Percentiles rank a stretch among this genome's conserved stretches.
Conservation (phyloP, 1,139 yeast species). For the Ogataea hybrid region DNA sequence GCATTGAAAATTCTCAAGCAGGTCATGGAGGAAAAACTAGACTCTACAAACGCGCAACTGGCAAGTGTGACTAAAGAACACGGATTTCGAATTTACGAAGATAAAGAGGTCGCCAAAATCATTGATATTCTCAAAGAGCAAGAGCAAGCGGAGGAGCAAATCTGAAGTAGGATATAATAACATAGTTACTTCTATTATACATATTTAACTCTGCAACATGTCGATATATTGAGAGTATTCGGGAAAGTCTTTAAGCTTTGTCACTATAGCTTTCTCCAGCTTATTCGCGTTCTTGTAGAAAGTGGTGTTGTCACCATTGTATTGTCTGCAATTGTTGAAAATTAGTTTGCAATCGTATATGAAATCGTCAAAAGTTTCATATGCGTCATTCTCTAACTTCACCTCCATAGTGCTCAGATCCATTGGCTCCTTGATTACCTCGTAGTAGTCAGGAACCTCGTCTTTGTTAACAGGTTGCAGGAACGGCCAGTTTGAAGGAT, state of each 20-base stretch:
- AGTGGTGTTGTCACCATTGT: constrained; percentile 87
- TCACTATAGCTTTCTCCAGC: constrained; percentile 81
- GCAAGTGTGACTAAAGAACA: constrained; percentile 85
- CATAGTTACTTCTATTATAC: constrained; percentile 7
- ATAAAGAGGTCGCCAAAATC: constrained; percentile 79
- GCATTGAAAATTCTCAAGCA: constrained; percentile 90
- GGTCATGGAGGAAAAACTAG: constrained; percentile 98
- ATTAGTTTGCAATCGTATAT: constrained; percentile 83
- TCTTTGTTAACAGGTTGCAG: constrained; percentile 88
- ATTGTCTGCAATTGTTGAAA: constrained; percentile 86
- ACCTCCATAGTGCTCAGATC: constrained; percentile 94
- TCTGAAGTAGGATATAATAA: not conserved
- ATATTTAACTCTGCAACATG: constrained; percentile 25
- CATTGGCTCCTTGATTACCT: constrained; percentile 98
- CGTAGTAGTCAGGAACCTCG: constrained; percentile 95
- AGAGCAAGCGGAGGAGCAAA: constrained; percentile 46
- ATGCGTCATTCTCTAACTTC: constrained; percentile 87
- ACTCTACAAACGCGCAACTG: constrained; percentile 92
- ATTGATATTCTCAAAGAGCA: constrained; percentile 75
- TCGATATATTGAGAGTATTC: constrained; percentile 60
- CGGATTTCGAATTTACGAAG: constrained; percentile 86
- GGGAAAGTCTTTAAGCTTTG: constrained; percentile 79
- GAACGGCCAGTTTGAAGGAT: constrained; percentile 99
- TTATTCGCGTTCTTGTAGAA: constrained; percentile 90
- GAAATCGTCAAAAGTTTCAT: constrained; percentile 87